Base-by-base conservation (phyloP, 441 rosid species). In the Bruguiera hainesii region DNA sequence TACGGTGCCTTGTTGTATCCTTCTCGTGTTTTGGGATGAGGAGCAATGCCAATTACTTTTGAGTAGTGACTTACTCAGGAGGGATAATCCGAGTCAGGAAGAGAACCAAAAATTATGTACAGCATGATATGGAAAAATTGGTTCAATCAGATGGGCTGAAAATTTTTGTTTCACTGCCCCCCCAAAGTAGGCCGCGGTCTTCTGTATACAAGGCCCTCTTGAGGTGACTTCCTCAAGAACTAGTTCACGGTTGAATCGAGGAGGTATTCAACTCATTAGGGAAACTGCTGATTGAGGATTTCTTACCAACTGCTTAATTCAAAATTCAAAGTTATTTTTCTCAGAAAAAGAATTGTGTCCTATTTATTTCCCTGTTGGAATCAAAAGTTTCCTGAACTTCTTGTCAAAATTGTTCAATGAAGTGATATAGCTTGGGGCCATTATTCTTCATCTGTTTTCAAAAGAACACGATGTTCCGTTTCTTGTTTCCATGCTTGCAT, bases 1-100 rank as follows among this genome's bases (percentile, higher is more conserved):
- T 89, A 71, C 33, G 20, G 6, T 53, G 28, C 39, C 60, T 37
- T 21, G 49, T 49, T 51, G 29, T 23, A n/a, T n/a, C 56, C 60
- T 51, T 35, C 3, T 61, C 29, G 0, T 8, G 21, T 18, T 21
- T 59, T 39, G 37, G 18, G 48, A 42, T 33, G 26, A 20, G 29
- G 60, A 65, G 25, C 30, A 6, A 29, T 6, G 19, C 31, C 2
- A 51, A 21, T 25, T 59, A 33, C 63, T 35, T 35, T 64, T 5
- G 37, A 13, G 18, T 42, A 51, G 30, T 30, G 30, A 13, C 49
- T 29, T 66, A 58, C 50, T 46, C 48, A 4, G 56, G 64, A 63
- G 48, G 37, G 26, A 64, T 39, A 49, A 60, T 66, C 52, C 18
- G 6, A 52, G 20, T 18, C 19, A 0, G 30, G 16, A 58, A 13